Conservation (phyloP, 768 basidiomycete species). For the Rhodotorula paludigena region DNA sequence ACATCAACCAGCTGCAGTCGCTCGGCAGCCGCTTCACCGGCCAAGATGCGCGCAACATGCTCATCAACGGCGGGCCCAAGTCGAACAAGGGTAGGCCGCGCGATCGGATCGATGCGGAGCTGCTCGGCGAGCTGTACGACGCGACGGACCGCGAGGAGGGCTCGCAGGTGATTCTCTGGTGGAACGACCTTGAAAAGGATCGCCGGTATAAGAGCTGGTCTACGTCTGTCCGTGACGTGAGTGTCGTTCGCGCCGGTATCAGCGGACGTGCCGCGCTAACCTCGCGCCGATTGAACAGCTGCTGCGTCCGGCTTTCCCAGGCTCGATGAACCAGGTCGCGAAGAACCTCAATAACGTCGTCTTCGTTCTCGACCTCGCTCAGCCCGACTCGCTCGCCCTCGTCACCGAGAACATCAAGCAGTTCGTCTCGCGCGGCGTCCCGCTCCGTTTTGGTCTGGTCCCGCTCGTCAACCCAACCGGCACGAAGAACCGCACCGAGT, state of each 20-base stretch:
- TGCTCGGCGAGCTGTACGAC: slow-evolving; percentile 67
- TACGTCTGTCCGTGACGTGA: slow-evolving; percentile 15
- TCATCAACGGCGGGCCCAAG: slow-evolving; percentile 47
- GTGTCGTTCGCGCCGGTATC: background rate
- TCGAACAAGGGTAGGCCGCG: slow-evolving; percentile 48
- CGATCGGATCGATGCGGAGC: slow-evolving; percentile 16
- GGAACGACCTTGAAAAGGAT: slow-evolving; percentile 89
- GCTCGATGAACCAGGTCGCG: slow-evolving; percentile 67
- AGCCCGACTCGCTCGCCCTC: slow-evolving; percentile 58
- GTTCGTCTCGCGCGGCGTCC: slow-evolving; percentile 67
- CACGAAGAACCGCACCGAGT: slow-evolving; percentile 49
- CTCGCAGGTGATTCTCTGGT: slow-evolving; percentile 69
- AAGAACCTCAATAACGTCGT: slow-evolving; percentile 80
- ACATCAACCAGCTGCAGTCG: slow-evolving; percentile 58
- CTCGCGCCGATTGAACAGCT: slow-evolving; percentile 51
- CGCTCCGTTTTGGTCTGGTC: slow-evolving; percentile 80
- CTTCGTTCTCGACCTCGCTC: slow-evolving; percentile 72
- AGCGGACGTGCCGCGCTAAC: background rate
- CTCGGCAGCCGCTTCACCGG: slow-evolving; percentile 57
- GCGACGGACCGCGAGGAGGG: slow-evolving; percentile 80
- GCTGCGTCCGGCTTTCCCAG: slow-evolving; percentile 71
- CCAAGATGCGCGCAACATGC: slow-evolving; percentile 63
- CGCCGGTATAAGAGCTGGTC: slow-evolving; percentile 53
- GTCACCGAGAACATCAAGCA: slow-evolving; percentile 61
- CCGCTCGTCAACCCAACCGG: slow-evolving; percentile 60